Conservation (phyloP, 1,139 yeast species). For the Sugiyamaella grinbergsii region DNA sequence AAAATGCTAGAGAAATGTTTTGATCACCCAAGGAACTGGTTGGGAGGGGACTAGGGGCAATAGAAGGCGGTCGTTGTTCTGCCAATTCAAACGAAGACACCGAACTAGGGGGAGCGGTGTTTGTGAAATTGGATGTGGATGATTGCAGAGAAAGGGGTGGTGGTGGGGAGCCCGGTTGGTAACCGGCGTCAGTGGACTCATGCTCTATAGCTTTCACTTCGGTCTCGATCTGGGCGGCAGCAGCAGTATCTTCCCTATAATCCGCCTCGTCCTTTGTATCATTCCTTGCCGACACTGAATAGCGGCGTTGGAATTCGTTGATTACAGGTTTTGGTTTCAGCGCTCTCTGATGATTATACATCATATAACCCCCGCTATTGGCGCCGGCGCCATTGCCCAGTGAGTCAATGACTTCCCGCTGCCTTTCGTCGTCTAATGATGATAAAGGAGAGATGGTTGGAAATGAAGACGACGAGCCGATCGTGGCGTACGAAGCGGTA, state of each 20-base stretch:
- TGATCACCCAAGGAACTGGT: conserved; percentile 6
- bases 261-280: conserved; percentile 6
- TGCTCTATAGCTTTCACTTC: neutral
- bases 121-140: too few species aligned
- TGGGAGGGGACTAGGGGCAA: too few species aligned
- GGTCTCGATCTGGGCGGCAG: too few species aligned
- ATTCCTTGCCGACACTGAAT: conserved; percentile 15
- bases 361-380: conserved; percentile 19
- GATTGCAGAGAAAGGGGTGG: too few species aligned
- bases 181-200: too few species aligned
- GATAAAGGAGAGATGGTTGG: conserved; percentile 36
- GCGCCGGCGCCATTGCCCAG: conserved; percentile 15
- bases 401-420: conserved; percentile 31
- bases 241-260: neutral
- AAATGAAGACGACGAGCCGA: conserved; percentile 30
- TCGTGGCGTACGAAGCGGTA: conserved; percentile 30
- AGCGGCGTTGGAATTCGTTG: conserved; percentile 19
- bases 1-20: conserved; percentile 5
- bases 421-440: conserved; percentile 40
- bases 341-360: conserved; percentile 26
- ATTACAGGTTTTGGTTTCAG: conserved; percentile 12
- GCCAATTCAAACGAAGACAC: too few species aligned
- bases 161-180: too few species aligned
- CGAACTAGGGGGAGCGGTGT: too few species aligned
- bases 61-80: too few species aligned